A percentile compares a stretch with the other conserved stretches of the same genome.
Conservation (phyloP, 169 alveolate genomes). For the Plasmodium gonderi region DNA sequence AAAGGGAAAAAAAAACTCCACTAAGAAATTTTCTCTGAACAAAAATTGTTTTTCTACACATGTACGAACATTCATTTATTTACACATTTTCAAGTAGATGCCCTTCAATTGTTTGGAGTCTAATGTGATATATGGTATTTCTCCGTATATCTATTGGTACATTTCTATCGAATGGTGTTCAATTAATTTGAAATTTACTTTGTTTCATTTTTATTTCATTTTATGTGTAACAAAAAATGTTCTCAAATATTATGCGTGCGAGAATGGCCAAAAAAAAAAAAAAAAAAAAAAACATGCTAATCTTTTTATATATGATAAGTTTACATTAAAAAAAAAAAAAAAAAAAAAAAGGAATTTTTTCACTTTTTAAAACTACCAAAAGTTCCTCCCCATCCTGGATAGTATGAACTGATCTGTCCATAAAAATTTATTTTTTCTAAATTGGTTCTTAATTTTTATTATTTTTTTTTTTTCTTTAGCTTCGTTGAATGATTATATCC, state of each 20-base stretch:
- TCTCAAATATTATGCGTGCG: not conserved
- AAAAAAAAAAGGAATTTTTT: not conserved
- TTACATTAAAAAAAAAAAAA: not conserved
- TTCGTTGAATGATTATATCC: not conserved
- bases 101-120: not conserved
- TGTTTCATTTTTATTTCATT: not conserved
- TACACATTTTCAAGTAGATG: not conserved
- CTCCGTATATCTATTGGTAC: not conserved
- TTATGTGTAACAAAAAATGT: not conserved
- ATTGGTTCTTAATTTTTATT: not conserved
- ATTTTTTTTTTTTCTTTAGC: not conserved
- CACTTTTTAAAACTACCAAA: not conserved
- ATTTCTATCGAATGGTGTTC: not conserved
- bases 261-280: not conserved
- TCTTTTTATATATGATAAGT: not conserved
- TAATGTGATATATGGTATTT: not conserved
- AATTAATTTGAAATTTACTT: not conserved
- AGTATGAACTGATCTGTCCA: not conserved
- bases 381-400: not conserved
- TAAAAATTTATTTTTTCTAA: not conserved
- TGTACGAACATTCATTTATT: not conserved
- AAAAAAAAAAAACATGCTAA: not conserved
- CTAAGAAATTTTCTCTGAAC: not conserved
- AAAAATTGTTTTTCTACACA: not conserved
- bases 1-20: not conserved